These are phyloP conservation scores for Zymoseptoria pseudotritici DNA, from an alignment of 2,329 filamentous ascomycete species.

Conservation along the genomic window DNA sequence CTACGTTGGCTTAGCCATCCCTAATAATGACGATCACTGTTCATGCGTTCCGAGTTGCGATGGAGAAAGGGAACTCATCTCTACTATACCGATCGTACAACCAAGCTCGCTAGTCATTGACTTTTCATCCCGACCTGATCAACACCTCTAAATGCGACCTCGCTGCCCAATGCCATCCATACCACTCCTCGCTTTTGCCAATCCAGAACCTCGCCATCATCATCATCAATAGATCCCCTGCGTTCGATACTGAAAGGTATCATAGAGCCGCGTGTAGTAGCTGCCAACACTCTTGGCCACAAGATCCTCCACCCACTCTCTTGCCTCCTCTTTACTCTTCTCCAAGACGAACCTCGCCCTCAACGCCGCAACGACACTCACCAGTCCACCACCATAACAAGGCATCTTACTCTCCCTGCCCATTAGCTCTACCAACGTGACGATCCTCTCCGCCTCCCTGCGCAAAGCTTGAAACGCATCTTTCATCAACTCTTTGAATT, in stretches of 20 bases:
- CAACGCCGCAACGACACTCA: slow-evolving; percentile 60
- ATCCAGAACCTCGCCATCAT: neutral
- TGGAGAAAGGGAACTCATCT: neutral
- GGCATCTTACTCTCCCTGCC: slow-evolving; percentile 77
- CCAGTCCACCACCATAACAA: slow-evolving; percentile 69
- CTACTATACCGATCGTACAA: neutral
- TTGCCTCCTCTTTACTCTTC: slow-evolving; percentile 72
- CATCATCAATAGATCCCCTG: slow-evolving; percentile 69
- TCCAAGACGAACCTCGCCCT: slow-evolving; percentile 74
- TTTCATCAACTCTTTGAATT: slow-evolving; percentile 74
- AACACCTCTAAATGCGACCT: neutral
- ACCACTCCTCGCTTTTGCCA: neutral
- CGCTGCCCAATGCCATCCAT: neutral
- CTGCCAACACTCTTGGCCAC: slow-evolving; percentile 75
- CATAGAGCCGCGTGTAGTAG: slow-evolving; percentile 79
- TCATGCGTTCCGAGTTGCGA: neutral
- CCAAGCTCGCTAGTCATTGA: neutral
- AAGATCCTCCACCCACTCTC: slow-evolving; percentile 74
- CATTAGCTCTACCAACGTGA: slow-evolving; percentile 79
- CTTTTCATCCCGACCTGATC: neutral
- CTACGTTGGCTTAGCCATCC: too few species aligned
- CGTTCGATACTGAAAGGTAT: slow-evolving; percentile 70
- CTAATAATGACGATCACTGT: neutral
- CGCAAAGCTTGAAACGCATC: slow-evolving; percentile 76
- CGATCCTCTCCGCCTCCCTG: slow-evolving; percentile 70